phyloP scores from a whole-genome alignment of 164 flowering plant genomes.

The Malania oleifera region DNA sequence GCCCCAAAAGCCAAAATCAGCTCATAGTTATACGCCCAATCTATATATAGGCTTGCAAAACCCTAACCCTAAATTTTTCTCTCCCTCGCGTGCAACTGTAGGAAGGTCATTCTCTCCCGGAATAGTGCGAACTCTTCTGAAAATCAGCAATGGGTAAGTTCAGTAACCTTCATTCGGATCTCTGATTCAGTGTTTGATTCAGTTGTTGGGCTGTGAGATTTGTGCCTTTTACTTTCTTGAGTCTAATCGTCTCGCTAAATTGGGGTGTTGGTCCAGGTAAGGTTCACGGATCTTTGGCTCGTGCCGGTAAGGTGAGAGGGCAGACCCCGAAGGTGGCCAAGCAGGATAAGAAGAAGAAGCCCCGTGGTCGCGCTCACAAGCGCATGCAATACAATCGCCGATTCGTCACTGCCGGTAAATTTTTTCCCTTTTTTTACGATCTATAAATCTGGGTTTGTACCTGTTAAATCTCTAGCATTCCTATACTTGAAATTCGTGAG shows the following conservation, averaged over 20 bases:
- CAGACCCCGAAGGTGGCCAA: constrained; percentile 88
- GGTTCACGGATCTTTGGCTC: constrained; percentile 90
- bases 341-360: constrained; percentile 96
- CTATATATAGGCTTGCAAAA: too few species aligned
- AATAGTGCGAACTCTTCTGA: too few species aligned
- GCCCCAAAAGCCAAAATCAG: too few species aligned
- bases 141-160: not conserved
- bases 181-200: not conserved
- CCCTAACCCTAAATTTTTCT: too few species aligned
- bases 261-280: constrained; percentile 39
- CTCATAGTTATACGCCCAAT: too few species aligned
- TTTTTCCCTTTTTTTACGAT: too few species aligned
- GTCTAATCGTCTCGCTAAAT: too few species aligned
- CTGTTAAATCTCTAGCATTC: too few species aligned
- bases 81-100: too few species aligned
- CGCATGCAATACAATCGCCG: constrained; percentile 91
- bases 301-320: constrained; percentile 93
- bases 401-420: constrained; percentile 83
- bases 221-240: too few species aligned
- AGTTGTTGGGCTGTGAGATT: not conserved
- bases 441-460: not conserved
- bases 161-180: not conserved
- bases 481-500: too few species aligned
- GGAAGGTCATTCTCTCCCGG: too few species aligned
- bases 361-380: constrained; percentile 87